These are phyloP conservation scores for Incumbomyces delicatus DNA, from an alignment of 2,329 filamentous ascomycete species.

Conservation along the genomic window DNA sequence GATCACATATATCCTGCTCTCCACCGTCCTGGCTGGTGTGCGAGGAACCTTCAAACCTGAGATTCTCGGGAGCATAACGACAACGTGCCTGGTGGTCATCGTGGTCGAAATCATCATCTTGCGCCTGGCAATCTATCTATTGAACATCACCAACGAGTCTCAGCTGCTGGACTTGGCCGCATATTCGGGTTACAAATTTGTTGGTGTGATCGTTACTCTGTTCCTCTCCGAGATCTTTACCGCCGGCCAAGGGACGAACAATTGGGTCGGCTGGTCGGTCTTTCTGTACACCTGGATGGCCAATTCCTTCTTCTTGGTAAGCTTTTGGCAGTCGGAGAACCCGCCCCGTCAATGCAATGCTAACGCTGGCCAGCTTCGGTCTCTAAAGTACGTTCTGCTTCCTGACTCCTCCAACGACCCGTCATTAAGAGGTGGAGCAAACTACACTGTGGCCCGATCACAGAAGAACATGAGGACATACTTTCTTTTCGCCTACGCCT, in stretches of 20 bases:
- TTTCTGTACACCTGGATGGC: constrained; percentile 89
- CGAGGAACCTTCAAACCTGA: constrained; percentile 90
- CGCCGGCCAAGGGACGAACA: constrained; percentile 69
- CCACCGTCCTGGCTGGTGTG: constrained; percentile 79
- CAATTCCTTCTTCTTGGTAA: constrained; percentile 88
- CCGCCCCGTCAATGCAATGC: constrained; percentile 2
- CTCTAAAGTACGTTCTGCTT: constrained; percentile 87
- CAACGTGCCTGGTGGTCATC: constrained; percentile 72
- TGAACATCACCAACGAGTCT: constrained; percentile 87
- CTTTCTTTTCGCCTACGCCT: constrained; percentile 89
- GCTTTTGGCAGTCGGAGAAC: constrained; percentile 24
- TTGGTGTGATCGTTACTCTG: constrained; percentile 87
- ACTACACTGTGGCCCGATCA: constrained; percentile 63
- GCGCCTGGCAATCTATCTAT: constrained; percentile 84
- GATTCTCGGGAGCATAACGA: constrained; percentile 79
- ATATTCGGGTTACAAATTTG: constrained; percentile 97
- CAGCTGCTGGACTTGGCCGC: constrained; percentile 90
- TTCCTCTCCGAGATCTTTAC: constrained; percentile 68
- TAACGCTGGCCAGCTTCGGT: constrained; percentile 59
- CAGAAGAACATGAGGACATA: constrained; percentile 83
- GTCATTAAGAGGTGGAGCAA: constrained; percentile 45
- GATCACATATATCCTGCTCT: constrained; percentile 93
- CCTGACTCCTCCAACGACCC: constrained; percentile 66
- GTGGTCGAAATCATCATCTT: constrained; percentile 80
- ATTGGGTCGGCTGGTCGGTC: constrained; percentile 78